These are phyloP conservation scores for Peronospora belbahrii DNA, from an alignment of 352 stramenopile species.

Conservation along the genomic window DNA sequence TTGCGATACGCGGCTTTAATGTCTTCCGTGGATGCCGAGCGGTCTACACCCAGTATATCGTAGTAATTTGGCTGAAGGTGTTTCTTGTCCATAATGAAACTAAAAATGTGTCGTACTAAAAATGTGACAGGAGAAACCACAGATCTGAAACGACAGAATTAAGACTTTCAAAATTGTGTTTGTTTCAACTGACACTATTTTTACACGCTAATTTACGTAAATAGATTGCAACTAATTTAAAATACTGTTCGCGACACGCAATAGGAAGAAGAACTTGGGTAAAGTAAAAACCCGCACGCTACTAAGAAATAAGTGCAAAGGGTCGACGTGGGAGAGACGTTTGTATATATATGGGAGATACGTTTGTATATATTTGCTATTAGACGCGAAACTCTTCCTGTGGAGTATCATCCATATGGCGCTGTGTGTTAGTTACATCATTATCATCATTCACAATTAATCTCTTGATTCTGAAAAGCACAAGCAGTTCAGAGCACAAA, in stretches of 20 bases:
- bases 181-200: constrained; percentile 24
- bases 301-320: too few species aligned
- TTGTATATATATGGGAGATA: background rate
- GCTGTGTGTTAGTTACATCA: constrained; percentile 30
- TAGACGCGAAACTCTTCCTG: constrained; percentile 30
- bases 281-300: constrained; percentile 6
- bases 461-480: background rate
- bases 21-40: constrained; percentile 51
- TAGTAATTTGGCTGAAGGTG: constrained; percentile 44
- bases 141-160: too few species aligned
- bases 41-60: constrained; percentile 53
- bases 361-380: background rate
- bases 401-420: constrained; percentile 34
- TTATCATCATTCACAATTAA: constrained; percentile 3
- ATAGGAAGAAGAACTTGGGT: too few species aligned
- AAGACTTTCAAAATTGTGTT: too few species aligned
- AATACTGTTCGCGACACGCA: too few species aligned
- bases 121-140: background rate
- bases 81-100: constrained; percentile 15
- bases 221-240: constrained; percentile 15
- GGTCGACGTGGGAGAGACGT: too few species aligned
- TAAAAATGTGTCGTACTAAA: too few species aligned
- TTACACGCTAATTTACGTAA: constrained; percentile 18
- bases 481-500: constrained; percentile 16
- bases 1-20: constrained; percentile 77